Evolutionary conservation across 495 filamentous ascomycete species (phyloP), one percentile per base, ranked within the genome.

Genomic region (Aspergillus steynii): DNA sequence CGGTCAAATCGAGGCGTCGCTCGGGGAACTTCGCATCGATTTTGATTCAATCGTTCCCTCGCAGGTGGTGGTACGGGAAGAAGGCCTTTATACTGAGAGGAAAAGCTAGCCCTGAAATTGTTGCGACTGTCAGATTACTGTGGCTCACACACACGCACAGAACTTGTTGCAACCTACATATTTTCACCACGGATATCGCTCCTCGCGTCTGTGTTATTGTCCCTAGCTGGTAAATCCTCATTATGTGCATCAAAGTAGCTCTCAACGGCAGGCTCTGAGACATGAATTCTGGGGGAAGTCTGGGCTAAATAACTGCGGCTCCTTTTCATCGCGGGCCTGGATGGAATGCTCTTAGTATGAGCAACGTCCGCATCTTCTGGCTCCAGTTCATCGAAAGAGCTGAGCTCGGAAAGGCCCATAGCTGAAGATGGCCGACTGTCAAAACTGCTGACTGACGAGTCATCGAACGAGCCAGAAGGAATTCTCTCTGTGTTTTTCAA

Each of bases 1-100:
- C 74, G 66, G 57, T 76, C 74, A 57, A 80, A 77, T 3, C 77
- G 65, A 37, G 71, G 73, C 4, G 70, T 55, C 26, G 63, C 61
- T 32, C 73, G 68, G 56, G 77, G 73, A 12, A 68, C 54, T 50
- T 74, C 72, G 5, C 67, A 56, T 6, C 55, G 53, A 2, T 72
- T 28, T 53, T 73, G 68, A 37, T 69, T 66, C 25, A 64, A 65
- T 3, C 65, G 63, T 54, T 75, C 71, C 54, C 71, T 68, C 2
- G 62, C 68, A 1, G 61, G 58, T 6, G 56, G 26, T 10, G 74
- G 75, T 25, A 74, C 59, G n/a, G 66, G 50, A 49, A 77, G 62
- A 29, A 74, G 67, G 1, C 47, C 59, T 3, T 64, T 65, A 14
- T 67, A 64, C 60, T 53, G 67, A 10, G 62, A 63, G 1, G 72